These are phyloP conservation scores for Tulasnella sp. DNA, from an alignment of 768 basidiomycete species.

Conservation along the genomic window DNA sequence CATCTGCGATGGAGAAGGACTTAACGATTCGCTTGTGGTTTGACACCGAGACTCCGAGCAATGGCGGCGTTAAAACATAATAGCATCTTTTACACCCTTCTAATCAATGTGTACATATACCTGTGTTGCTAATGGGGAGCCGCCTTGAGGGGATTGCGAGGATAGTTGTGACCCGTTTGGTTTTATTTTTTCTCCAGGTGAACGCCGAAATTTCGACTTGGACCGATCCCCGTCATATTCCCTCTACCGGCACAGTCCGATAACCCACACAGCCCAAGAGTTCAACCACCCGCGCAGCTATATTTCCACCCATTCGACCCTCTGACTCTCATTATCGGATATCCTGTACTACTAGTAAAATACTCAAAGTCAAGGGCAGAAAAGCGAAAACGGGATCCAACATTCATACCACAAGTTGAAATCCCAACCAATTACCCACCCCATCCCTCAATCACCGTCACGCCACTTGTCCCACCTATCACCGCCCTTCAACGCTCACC, in stretches of 20 bases:
- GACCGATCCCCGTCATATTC: slow-evolving; percentile 1
- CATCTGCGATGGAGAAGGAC: slow-evolving; percentile 88
- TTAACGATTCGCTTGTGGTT: slow-evolving; percentile 78
- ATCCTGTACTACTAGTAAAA: not conserved
- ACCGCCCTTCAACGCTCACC: not conserved
- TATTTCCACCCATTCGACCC: not conserved
- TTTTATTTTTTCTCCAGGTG: not conserved
- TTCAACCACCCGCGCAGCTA: not conserved
- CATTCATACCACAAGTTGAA: not conserved
- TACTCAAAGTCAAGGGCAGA: not conserved
- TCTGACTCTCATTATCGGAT: not conserved
- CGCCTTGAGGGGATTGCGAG: not conserved
- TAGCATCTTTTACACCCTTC: not conserved
- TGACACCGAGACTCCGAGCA: slow-evolving; percentile 37
- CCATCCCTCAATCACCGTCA: not conserved
- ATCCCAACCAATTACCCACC: slow-evolving; percentile 4
- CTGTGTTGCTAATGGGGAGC: not conserved
- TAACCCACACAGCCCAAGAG: not conserved
- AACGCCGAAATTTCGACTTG: slow-evolving; percentile 3
- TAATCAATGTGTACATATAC: not conserved
- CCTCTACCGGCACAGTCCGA: slow-evolving; percentile 4
- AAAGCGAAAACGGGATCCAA: not conserved
- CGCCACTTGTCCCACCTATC: not conserved
- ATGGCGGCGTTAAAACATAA: not conserved
- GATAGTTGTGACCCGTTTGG: not conserved